Evolutionary conservation across 768 basidiomycete genomes (phyloP).

Genomic region (Mycena epipterygia): DNA sequence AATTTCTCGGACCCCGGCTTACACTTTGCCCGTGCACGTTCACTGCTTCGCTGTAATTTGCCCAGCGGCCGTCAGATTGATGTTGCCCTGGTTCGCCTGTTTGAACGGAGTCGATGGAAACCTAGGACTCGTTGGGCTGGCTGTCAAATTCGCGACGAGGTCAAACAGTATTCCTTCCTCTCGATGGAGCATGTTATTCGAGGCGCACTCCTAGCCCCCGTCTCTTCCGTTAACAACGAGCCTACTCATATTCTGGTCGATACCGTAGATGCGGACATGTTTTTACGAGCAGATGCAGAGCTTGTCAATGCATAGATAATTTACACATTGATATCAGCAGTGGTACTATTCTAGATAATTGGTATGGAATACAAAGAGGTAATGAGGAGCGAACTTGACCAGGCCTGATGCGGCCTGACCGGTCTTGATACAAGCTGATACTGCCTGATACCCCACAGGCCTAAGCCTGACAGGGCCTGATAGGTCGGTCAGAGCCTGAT

Average conservation of each 20-base stretch:
- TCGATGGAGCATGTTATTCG: too few species aligned
- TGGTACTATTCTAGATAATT: too few species aligned
- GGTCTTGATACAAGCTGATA: not conserved
- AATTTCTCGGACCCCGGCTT: constrained; percentile 12
- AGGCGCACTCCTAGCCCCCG: constrained; percentile 23
- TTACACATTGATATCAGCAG: not conserved
- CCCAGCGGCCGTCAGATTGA: constrained; percentile 19
- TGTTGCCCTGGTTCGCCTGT: constrained; percentile 25
- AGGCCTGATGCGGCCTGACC: not conserved
- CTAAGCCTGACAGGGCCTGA: too few species aligned
- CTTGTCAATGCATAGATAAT: not conserved
- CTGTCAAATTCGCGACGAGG: constrained; percentile 30
- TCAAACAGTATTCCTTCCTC: constrained; percentile 7
- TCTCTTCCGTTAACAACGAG: not conserved
- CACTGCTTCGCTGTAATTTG: constrained; percentile 12
- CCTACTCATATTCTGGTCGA: constrained; percentile 20
- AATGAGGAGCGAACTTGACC: too few species aligned
- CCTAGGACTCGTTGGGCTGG: constrained; percentile 30
- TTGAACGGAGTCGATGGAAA: too few species aligned
- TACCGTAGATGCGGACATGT: constrained; percentile 30
- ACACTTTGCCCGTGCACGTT: not conserved
- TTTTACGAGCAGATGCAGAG: constrained; percentile 18
- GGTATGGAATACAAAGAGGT: not conserved
- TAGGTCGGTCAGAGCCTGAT: too few species aligned
- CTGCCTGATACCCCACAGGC: too few species aligned